Evolutionary conservation across 257 asterid species (phyloP).

Genomic region (Primulina eburnea): DNA sequence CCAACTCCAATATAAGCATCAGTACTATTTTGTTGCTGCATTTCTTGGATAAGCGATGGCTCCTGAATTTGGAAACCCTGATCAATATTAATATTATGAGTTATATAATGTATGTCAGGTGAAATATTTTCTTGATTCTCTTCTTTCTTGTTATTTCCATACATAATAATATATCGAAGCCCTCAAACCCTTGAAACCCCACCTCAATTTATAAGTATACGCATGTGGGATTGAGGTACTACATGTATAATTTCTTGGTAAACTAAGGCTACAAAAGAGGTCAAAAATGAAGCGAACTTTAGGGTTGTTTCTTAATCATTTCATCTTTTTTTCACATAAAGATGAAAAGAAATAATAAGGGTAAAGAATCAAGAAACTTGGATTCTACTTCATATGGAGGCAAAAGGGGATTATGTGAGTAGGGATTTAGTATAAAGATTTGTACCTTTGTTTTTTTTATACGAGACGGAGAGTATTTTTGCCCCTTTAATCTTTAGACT

Average conservation of each 20-base stretch:
- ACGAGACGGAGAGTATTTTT: constrained; percentile 16
- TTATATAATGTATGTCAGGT: background rate
- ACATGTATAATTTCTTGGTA: background rate
- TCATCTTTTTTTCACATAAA: constrained; percentile 34
- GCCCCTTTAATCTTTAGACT: constrained; percentile 10
- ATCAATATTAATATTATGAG: background rate
- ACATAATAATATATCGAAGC: constrained; percentile 19
- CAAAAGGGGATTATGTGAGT: constrained; percentile 28
- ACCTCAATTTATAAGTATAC: constrained; percentile 12
- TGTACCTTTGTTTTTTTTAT: constrained; percentile 32
- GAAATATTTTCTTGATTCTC: background rate
- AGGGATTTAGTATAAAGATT: constrained; percentile 24
- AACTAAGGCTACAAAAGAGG: constrained; percentile 11
- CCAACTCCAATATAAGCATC: constrained; percentile 31
- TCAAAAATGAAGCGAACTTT: constrained; percentile 1
- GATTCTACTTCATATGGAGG: constrained; percentile 31
- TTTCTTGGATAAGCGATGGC: constrained; percentile 7
- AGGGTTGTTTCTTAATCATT: constrained; percentile 26
- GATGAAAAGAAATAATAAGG: constrained; percentile 47
- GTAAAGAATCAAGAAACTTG: constrained; percentile 33
- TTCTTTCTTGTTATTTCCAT: background rate
- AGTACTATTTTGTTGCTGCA: constrained; percentile 39
- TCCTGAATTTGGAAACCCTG: background rate
- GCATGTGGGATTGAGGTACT: background rate
- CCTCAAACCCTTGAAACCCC: constrained; percentile 8